These are phyloP conservation scores for Colletotrichum liriopes DNA, from an alignment of 2,329 filamentous ascomycete species.

Conservation along the genomic window DNA sequence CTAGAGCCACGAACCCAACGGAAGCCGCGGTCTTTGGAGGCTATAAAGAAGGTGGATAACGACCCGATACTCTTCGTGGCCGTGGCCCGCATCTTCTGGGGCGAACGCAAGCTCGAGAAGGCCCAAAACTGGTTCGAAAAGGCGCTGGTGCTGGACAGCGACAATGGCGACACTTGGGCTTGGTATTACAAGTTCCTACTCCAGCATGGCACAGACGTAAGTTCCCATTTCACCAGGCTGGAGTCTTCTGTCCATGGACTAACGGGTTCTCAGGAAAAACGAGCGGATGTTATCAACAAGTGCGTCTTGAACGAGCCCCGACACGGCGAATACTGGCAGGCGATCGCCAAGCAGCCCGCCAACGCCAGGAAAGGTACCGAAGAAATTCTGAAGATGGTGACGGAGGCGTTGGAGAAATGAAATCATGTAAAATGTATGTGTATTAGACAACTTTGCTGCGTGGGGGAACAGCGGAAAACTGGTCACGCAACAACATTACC, in stretches of 20 bases:
- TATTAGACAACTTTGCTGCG: not conserved
- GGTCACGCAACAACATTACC: not conserved
- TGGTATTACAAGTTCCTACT: conserved; percentile 97
- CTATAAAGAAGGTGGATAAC: conserved; percentile 96
- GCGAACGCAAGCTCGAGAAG: conserved; percentile 91
- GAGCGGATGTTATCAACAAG: conserved; percentile 85
- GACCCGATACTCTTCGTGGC: conserved; percentile 91
- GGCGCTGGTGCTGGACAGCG: conserved; percentile 88
- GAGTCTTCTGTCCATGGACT: not conserved
- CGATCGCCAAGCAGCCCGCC: conserved; percentile 85
- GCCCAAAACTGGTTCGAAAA: conserved; percentile 98
- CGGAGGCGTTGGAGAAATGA: conserved; percentile 59
- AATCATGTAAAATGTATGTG: conserved; percentile 5
- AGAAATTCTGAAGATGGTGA: conserved; percentile 87
- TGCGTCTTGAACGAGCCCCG: conserved; percentile 87
- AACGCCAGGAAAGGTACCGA: conserved; percentile 83
- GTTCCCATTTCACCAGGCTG: not conserved
- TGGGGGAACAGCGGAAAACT: not conserved
- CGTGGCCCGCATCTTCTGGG: conserved; percentile 96
- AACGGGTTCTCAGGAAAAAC: conserved; percentile 75
- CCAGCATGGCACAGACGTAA: conserved; percentile 86
- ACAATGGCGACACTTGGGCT: conserved; percentile 94
- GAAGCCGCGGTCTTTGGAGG: conserved; percentile 91
- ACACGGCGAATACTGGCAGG: conserved; percentile 94
- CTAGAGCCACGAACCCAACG: conserved; percentile 93